Conservation (phyloP, 495 filamentous ascomycete species). For the Penicillium longicatenatum region DNA sequence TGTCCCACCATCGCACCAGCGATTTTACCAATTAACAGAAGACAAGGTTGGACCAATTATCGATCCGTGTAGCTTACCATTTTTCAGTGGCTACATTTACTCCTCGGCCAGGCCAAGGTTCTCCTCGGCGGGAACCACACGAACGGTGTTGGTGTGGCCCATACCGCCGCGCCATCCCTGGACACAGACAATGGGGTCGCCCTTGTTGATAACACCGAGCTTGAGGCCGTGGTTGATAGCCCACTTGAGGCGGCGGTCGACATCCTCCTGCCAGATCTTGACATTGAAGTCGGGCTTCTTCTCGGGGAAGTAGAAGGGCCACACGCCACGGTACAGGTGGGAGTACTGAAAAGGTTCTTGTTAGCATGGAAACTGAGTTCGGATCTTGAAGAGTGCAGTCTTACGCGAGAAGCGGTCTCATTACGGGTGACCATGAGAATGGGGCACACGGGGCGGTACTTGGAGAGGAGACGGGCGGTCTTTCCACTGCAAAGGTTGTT, state of each 20-base stretch:
- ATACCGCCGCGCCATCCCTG: slow-evolving; percentile 97
- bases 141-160: slow-evolving; percentile 96
- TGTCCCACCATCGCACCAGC: slow-evolving; percentile 33
- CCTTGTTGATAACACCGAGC: slow-evolving; percentile 79
- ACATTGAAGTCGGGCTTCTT: slow-evolving; percentile 93
- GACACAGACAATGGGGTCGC: slow-evolving; percentile 87
- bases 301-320: slow-evolving; percentile 93
- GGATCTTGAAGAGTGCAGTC: slow-evolving; percentile 20
- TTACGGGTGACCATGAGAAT: slow-evolving; percentile 98
- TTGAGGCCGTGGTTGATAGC: slow-evolving; percentile 81
- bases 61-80: slow-evolving; percentile 18
- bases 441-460: slow-evolving; percentile 97
- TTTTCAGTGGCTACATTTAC: slow-evolving; percentile 29
- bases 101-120: slow-evolving; percentile 56
- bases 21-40: slow-evolving; percentile 16
- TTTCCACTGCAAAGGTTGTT: slow-evolving; percentile 61
- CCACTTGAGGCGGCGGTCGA: slow-evolving; percentile 95
- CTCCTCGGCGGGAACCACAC: slow-evolving; percentile 66
- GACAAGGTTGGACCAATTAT: slow-evolving; percentile 12
- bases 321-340: slow-evolving; percentile 96
- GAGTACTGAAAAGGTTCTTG: slow-evolving; percentile 58
- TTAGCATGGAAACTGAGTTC: slow-evolving; percentile 13
- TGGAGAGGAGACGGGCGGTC: slow-evolving; percentile 91
- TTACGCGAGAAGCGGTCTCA: slow-evolving; percentile 70
- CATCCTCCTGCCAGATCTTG: slow-evolving; percentile 92